phyloP scores from a whole-genome alignment of 148 eudicot genomes.

The Nepenthes gracilis region DNA sequence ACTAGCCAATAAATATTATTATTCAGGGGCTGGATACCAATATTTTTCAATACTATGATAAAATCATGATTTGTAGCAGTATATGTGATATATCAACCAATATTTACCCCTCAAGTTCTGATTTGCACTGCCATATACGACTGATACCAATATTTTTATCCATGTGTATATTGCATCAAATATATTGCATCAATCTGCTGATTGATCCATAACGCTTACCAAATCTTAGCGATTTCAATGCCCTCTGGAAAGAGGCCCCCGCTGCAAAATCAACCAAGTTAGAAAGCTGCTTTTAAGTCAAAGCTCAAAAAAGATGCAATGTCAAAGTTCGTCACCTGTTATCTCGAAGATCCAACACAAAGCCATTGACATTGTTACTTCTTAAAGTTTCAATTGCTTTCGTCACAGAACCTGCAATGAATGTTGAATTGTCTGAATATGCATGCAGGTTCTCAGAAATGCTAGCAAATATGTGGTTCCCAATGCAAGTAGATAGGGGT shows the following conservation, averaged over 20 bases:
- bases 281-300: constrained; percentile 4
- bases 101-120: no score
- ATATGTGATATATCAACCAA: no score
- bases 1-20: no score
- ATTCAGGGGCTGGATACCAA: no score
- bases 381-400: constrained; percentile 80
- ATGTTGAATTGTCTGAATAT: not conserved
- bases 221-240: constrained; percentile 82
- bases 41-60: no score
- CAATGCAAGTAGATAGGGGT: no score
- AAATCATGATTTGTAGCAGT: no score
- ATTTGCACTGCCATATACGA: no score
- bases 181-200: no score
- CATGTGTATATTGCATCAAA: no score
- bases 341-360: constrained; percentile 95
- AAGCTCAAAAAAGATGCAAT: constrained; percentile 2
- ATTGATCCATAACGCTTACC: constrained; percentile 35
- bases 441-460: not conserved
- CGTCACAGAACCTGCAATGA: constrained; percentile 62
- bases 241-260: constrained; percentile 99
- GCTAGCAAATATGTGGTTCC: no score
- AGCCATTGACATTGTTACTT: constrained; percentile 71
- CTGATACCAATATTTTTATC: no score
- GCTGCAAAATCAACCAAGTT: constrained; percentile 49
- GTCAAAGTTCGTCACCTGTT: constrained; percentile 53